These are phyloP conservation scores for Escallonia herrerae DNA, from an alignment of 129 eudicot genomes.

Conservation along the genomic window DNA sequence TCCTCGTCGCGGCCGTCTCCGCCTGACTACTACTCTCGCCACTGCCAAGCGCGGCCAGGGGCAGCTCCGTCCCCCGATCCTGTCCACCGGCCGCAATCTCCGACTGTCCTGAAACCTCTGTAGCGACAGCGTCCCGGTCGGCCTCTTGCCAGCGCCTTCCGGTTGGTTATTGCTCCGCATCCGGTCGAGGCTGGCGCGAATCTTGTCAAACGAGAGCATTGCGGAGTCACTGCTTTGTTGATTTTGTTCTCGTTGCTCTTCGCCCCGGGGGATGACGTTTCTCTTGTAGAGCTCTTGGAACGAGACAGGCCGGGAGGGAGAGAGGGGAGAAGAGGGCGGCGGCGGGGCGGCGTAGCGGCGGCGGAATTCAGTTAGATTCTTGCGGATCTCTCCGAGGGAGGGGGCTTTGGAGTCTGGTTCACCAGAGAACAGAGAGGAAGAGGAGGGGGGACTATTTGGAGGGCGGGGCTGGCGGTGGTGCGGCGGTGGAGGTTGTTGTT, in stretches of 20 bases:
- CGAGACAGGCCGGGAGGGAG: not conserved
- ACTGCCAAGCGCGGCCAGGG: constrained; percentile 10
- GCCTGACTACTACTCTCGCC: constrained; percentile 3
- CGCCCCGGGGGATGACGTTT: constrained; percentile 3
- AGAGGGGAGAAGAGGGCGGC: not conserved
- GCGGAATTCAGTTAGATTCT: constrained; percentile 39
- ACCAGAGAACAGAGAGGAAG: constrained; percentile 10
- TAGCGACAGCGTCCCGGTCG: constrained; percentile 2
- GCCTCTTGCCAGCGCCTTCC: not conserved
- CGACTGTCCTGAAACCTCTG: constrained; percentile 6
- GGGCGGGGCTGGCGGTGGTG: constrained; percentile 13
- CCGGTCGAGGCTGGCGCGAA: constrained; percentile 27
- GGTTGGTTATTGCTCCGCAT: not conserved
- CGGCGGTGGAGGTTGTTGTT: constrained; percentile 22
- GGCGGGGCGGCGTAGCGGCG: constrained; percentile 25
- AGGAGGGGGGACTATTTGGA: not conserved
- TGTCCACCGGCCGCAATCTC: constrained; percentile 8
- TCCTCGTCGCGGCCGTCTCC: constrained; percentile 5
- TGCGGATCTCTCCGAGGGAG: constrained; percentile 31
- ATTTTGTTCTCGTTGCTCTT: not conserved
- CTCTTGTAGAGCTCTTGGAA: constrained; percentile 31
- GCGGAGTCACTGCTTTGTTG: not conserved
- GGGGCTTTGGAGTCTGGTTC: constrained; percentile 9
- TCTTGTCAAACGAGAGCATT: constrained; percentile 4
- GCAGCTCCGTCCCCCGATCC: constrained; percentile 12